Conservation (phyloP, 2,329 filamentous ascomycete genomes). For the Ophiocordyceps unilateralis region DNA sequence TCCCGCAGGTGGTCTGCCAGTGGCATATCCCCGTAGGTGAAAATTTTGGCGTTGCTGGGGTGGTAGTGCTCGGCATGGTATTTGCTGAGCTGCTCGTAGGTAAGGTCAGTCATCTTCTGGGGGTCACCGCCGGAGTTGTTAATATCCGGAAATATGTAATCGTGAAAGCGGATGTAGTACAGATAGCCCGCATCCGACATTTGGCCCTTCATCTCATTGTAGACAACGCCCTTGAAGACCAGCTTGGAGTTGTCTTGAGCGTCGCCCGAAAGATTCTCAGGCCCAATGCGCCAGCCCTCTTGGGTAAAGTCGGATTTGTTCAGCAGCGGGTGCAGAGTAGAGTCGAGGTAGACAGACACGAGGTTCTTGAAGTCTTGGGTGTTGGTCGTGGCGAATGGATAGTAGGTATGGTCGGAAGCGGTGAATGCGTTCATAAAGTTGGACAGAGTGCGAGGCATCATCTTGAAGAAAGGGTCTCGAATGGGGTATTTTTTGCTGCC, state of each 20-base stretch:
- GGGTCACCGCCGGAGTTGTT: constrained; percentile 96
- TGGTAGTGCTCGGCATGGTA: constrained; percentile 94
- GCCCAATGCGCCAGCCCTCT: constrained; percentile 91
- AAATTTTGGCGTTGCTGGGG: constrained; percentile 88
- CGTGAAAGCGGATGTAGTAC: constrained; percentile 89
- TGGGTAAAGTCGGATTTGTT: constrained; percentile 88
- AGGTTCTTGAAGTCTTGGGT: constrained; percentile 89
- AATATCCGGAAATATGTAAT: constrained; percentile 83
- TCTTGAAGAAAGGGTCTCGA: constrained; percentile 98
- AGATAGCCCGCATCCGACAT: constrained; percentile 96
- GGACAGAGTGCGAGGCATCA: constrained; percentile 92
- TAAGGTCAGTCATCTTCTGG: constrained; percentile 88
- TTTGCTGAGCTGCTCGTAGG: constrained; percentile 70
- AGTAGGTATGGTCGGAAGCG: constrained; percentile 88
- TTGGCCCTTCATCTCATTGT: constrained; percentile 99
- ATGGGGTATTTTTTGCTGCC: constrained; percentile 95
- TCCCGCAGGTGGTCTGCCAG: constrained; percentile 65
- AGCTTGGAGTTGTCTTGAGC: constrained; percentile 45
- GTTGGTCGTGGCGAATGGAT: constrained; percentile 96
- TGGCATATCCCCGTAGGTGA: constrained; percentile 91
- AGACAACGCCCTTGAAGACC: constrained; percentile 95
- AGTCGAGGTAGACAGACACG: constrained; percentile 91
- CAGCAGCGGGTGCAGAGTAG: constrained; percentile 75
- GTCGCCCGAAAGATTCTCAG: constrained; percentile 60
- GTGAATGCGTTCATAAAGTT: constrained; percentile 99